These are phyloP conservation scores for Giardia muris DNA, from an alignment of 208 protist species.

Conservation along the genomic window DNA sequence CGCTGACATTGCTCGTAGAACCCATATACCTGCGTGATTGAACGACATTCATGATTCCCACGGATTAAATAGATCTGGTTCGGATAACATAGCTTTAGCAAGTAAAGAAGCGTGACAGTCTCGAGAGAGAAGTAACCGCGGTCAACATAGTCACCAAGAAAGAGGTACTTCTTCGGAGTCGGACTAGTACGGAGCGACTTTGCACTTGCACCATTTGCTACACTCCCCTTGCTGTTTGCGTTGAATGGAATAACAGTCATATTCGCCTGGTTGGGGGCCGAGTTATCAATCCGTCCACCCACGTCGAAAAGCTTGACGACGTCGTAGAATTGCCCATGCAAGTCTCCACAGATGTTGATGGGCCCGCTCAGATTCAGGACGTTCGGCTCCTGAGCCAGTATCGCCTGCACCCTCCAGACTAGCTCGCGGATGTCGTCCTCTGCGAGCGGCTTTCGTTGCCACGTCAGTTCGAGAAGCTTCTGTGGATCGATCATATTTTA, in stretches of 20 bases:
- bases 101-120: conserved; percentile 76
- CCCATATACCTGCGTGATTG: conserved; percentile 45
- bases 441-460: neutral
- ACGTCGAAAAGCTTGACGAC: conserved; percentile 81
- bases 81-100: conserved; percentile 62
- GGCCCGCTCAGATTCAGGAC: conserved; percentile 48
- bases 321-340: conserved; percentile 96
- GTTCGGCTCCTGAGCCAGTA: conserved; percentile 40
- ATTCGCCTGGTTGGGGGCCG: neutral
- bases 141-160: conserved; percentile 43
- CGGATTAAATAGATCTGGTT: conserved; percentile 36
- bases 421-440: conserved; percentile 35
- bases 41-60: conserved; percentile 43
- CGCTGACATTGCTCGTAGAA: conserved; percentile 43
- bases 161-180: conserved; percentile 35
- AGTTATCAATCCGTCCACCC: conserved; percentile 51
- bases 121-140: conserved; percentile 71
- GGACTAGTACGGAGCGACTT: neutral
- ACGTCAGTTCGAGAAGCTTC: conserved; percentile 9
- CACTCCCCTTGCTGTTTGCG: conserved; percentile 81
- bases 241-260: conserved; percentile 66
- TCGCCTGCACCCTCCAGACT: conserved; percentile 32
- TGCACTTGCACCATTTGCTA: conserved; percentile 56
- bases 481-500: neutral
- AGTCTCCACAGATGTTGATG: conserved; percentile 92